These are phyloP conservation scores for Paramecium bursaria DNA, from an alignment of 73 alveolate species.

Conservation along the genomic window DNA sequence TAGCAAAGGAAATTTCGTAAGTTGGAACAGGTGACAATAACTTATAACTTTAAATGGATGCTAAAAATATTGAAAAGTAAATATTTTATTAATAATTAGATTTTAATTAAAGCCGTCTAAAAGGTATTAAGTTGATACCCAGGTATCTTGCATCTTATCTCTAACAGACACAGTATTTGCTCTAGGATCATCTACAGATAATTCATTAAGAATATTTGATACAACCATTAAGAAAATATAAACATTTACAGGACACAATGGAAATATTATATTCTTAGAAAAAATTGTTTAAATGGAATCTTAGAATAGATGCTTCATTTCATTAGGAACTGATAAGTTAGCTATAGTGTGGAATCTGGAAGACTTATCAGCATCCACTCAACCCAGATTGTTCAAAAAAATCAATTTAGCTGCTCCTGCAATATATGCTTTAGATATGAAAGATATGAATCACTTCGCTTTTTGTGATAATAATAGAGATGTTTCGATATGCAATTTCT, in stretches of 20 bases:
- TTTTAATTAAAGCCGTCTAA: conserved; percentile 39
- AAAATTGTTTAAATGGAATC: conserved; percentile 30
- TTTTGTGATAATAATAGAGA: conserved; percentile 58
- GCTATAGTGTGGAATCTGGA: conserved; percentile 43
- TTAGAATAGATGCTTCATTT: conserved; percentile 9
- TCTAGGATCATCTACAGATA: conserved; percentile 33
- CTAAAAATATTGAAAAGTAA: conserved; percentile 52
- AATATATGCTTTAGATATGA: conserved; percentile 33
- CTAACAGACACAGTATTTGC: conserved; percentile 39
- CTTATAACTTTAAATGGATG: conserved; percentile 24
- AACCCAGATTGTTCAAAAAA: not conserved
- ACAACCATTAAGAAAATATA: not conserved
- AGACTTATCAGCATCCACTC: conserved; percentile 4
- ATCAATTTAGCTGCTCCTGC: not conserved
- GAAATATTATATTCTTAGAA: conserved; percentile 1
- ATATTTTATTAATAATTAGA: not conserved
- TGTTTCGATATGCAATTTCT: conserved; percentile 26
- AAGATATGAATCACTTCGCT: conserved; percentile 40
- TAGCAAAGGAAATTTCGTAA: conserved; percentile 52
- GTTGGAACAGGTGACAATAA: conserved; percentile 49
- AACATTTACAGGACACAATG: conserved; percentile 6
- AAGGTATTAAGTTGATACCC: conserved; percentile 9
- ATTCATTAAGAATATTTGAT: conserved; percentile 36
- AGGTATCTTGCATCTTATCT: conserved; percentile 17
- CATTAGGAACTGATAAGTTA: conserved; percentile 33